These are phyloP conservation scores for Blepharisma undulans DNA, from an alignment of 169 alveolate genomes.

Conservation along the genomic window DNA sequence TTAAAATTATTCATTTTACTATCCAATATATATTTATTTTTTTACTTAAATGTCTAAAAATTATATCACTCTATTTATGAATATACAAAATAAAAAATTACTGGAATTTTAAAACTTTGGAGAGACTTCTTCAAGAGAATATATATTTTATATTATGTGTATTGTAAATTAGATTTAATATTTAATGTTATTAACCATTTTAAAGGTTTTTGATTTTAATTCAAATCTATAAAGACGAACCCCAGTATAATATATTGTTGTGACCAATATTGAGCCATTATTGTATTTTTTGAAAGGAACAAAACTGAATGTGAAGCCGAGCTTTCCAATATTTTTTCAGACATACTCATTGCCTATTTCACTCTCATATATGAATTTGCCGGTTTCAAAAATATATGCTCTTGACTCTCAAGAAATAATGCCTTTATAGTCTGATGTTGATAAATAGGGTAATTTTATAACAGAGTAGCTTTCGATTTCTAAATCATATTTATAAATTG, in stretches of 20 bases:
- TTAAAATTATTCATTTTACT: too few relatives aligned
- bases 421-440: not conserved
- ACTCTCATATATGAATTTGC: not conserved
- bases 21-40: too few relatives aligned
- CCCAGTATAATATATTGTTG: not conserved
- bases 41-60: too few relatives aligned
- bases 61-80: too few relatives aligned
- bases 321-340: not conserved
- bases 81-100: too few relatives aligned
- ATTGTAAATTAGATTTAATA: too few relatives aligned
- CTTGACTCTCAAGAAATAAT: not conserved
- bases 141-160: too few relatives aligned
- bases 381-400: not conserved
- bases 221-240: not conserved
- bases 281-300: not conserved
- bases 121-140: too few relatives aligned
- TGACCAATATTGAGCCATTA: not conserved
- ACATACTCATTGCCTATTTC: not conserved
- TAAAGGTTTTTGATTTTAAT: not conserved
- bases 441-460: too few relatives aligned
- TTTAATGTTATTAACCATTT: not conserved
- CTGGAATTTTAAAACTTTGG: too few relatives aligned
- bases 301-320: not conserved
- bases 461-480: too few relatives aligned
- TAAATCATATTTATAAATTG: not conserved